phyloP scores from a whole-genome alignment of 2,329 filamentous ascomycete species.

The Stromatinia cepivora region DNA sequence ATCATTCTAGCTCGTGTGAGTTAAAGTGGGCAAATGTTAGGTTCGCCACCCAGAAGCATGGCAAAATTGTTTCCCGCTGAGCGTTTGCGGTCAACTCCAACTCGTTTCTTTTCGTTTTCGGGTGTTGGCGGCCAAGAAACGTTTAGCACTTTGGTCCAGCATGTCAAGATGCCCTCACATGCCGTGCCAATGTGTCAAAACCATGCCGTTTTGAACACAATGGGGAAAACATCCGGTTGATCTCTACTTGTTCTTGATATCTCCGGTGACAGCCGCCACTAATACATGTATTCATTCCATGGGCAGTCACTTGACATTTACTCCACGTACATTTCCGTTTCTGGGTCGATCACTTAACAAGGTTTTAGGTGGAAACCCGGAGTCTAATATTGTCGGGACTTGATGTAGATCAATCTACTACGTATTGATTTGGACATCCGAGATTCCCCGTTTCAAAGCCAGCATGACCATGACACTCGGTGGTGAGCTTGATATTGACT shows the following conservation, averaged over 20 bases:
- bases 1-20: background rate
- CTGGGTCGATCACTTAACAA: background rate
- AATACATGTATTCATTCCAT: background rate
- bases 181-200: background rate
- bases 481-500: background rate
- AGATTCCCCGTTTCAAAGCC: background rate
- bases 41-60: background rate
- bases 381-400: background rate
- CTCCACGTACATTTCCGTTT: background rate
- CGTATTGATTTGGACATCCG: background rate
- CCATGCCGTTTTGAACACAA: background rate
- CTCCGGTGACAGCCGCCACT: background rate
- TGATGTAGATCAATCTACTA: background rate
- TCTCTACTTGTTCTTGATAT: background rate
- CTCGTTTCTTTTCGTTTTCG: background rate
- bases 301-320: conserved; percentile 12
- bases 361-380: background rate
- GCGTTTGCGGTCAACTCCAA: background rate
- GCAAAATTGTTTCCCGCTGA: background rate
- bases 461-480: background rate
- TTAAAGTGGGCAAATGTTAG: background rate
- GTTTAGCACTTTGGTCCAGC: background rate
- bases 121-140: background rate
- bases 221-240: background rate
- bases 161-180: background rate